Conservation (phyloP, 345 rosid genomes). For the Acer saccharum region DNA sequence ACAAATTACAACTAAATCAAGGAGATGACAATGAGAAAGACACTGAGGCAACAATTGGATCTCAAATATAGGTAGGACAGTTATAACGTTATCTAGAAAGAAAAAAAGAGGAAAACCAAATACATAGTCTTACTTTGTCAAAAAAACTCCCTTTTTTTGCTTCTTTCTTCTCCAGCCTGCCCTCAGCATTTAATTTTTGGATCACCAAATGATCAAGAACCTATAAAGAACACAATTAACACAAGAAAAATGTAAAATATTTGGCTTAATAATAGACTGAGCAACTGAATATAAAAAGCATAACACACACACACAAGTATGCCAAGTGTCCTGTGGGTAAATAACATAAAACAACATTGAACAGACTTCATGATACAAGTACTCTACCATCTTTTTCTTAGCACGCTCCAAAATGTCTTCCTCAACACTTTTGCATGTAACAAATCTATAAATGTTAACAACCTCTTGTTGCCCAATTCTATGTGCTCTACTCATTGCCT, state of each 20-base stretch:
- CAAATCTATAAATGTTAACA: conserved; percentile 97
- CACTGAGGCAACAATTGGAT: background rate
- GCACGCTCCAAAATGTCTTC: conserved; percentile 99
- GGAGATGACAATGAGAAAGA: background rate
- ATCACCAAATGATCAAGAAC: conserved; percentile 99
- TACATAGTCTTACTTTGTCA: conserved; percentile 73
- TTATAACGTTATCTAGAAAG: background rate
- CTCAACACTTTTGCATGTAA: conserved; percentile 98
- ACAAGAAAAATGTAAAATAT: conserved; percentile 15
- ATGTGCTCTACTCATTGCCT: conserved; percentile 99
- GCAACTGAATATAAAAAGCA: conserved; percentile 7
- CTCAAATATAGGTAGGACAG: background rate
- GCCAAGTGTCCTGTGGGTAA: conserved; percentile 5
- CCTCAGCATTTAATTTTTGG: conserved; percentile 99
- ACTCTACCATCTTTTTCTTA: conserved; percentile 91
- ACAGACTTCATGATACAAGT: background rate
- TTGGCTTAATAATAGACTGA: background rate
- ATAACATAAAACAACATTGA: conserved; percentile 6
- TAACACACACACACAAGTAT: background rate
- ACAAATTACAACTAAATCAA: background rate
- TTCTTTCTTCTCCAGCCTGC: conserved; percentile 98
- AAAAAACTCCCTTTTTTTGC: conserved; percentile 82
- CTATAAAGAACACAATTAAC: conserved; percentile 39
- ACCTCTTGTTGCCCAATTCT: conserved; percentile 99
- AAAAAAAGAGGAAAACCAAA: background rate